Conservation (phyloP, 805 yeast genomes). For the Vanderwaltozyma verrucispora region DNA sequence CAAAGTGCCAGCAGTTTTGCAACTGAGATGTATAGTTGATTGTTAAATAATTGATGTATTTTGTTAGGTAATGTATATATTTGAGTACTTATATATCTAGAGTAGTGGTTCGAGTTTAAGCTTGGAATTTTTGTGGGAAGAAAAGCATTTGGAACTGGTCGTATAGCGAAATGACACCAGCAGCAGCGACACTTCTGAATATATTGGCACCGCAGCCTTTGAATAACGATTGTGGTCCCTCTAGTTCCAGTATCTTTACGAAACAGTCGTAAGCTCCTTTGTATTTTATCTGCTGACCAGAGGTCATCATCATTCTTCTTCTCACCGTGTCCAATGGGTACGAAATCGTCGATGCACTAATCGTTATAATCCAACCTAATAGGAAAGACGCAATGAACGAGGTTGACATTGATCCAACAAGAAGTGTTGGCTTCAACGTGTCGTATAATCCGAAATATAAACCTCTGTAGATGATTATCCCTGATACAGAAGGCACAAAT, state of each 20-base stretch:
- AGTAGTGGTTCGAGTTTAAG: no score
- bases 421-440: slow-evolving; percentile 83
- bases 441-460: slow-evolving; percentile 92
- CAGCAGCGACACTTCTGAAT: slow-evolving; percentile 98
- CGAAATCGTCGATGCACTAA: slow-evolving; percentile 93
- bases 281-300: slow-evolving; percentile 93
- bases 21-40: no score
- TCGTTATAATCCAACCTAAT: slow-evolving; percentile 91
- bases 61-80: no score
- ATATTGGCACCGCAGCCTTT: slow-evolving; percentile 98
- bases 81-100: slow-evolving; percentile 33
- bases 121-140: slow-evolving; percentile 90
- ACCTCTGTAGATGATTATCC: slow-evolving; percentile 96
- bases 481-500: slow-evolving; percentile 91
- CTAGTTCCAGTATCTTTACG: slow-evolving; percentile 77
- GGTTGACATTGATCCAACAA: slow-evolving; percentile 84
- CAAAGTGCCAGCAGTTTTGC: no score
- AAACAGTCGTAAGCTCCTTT: slow-evolving; percentile 85
- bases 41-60: no score
- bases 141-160: slow-evolving; percentile 86
- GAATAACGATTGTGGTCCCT: slow-evolving; percentile 82
- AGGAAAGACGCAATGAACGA: slow-evolving; percentile 85
- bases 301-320: slow-evolving; percentile 99
- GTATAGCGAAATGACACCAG: slow-evolving; percentile 93
- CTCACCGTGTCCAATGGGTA: slow-evolving; percentile 96